Conservation (phyloP, 257 asterid species). For the Capsicum rhomboideum region DNA sequence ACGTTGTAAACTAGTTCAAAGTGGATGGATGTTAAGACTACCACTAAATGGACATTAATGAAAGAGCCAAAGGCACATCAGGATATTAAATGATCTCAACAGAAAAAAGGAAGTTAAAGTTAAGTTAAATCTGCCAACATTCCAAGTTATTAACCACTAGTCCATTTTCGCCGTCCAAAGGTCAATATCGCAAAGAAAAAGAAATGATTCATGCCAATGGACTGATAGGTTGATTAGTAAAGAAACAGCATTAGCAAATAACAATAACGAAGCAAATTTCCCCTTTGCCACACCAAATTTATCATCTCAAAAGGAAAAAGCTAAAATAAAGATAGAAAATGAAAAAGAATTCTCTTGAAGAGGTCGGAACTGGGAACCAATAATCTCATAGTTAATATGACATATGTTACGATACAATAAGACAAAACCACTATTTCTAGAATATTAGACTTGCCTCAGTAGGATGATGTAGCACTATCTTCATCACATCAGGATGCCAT, state of each 20-base stretch:
- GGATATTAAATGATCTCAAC: background rate
- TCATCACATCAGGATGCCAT: slow-evolving; percentile 97
- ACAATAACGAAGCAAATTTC: background rate
- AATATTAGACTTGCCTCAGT: slow-evolving; percentile 54
- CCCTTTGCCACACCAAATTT: background rate
- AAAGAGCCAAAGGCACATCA: background rate
- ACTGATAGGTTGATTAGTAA: background rate
- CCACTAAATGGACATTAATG: background rate
- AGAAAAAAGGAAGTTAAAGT: background rate
- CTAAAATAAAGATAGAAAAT: background rate
- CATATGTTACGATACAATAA: background rate
- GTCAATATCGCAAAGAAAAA: background rate
- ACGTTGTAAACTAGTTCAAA: slow-evolving; percentile 9
- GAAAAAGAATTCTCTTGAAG: background rate
- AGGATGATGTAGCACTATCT: slow-evolving; percentile 71
- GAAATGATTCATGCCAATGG: background rate
- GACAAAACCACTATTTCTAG: background rate
- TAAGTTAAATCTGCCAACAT: background rate
- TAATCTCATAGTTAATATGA: background rate
- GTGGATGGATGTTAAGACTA: slow-evolving; percentile 11
- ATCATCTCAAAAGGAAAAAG: background rate
- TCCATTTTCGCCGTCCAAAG: background rate
- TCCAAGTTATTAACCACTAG: background rate
- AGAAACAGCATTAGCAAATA: background rate
- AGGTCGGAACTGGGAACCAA: background rate